Evolutionary conservation across 2,329 filamentous ascomycete species (phyloP).

Genomic region (Microdochium nivale): DNA sequence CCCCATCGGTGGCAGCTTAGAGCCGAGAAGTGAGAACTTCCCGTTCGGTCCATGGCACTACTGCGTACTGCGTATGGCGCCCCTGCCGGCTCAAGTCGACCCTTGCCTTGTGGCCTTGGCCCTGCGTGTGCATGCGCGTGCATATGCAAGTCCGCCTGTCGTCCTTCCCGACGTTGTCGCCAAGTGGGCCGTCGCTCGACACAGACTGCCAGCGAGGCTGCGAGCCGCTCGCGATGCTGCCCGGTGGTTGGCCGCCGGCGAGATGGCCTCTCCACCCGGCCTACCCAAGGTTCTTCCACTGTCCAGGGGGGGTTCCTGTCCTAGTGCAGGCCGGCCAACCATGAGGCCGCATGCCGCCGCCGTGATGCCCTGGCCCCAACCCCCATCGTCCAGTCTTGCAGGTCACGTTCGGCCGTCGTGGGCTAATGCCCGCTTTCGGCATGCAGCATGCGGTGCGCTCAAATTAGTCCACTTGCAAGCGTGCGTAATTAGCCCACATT

Average conservation of each 20-base stretch:
- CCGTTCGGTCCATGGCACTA: not conserved
- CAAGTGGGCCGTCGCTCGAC: not conserved
- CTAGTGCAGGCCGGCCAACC: not conserved
- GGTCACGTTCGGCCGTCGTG: not conserved
- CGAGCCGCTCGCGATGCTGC: not conserved
- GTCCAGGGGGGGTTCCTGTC: not conserved
- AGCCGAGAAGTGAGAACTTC: not conserved
- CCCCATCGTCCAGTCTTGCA: not conserved
- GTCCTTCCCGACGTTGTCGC: not conserved
- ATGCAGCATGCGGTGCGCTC: conserved; percentile 1
- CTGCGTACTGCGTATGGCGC: not conserved
- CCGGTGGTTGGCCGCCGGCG: not conserved
- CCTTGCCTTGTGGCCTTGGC: not conserved
- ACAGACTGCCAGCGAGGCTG: not conserved
- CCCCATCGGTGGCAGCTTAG: not conserved
- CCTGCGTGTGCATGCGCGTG: not conserved
- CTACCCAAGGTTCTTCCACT: not conserved
- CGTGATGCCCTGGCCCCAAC: not conserved
- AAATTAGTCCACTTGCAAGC: conserved; percentile 13
- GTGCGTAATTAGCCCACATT: conserved; percentile 11
- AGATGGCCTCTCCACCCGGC: not conserved
- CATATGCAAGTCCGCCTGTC: not conserved
- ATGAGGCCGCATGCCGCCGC: not conserved
- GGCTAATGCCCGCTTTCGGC: not conserved
- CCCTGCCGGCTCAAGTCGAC: not conserved